A percentile compares a stretch with the other conserved stretches of the same genome.
These are phyloP conservation scores for Bimuria novae-zelandiae DNA, from an alignment of 2,329 filamentous ascomycete species.

Conservation along the genomic window DNA sequence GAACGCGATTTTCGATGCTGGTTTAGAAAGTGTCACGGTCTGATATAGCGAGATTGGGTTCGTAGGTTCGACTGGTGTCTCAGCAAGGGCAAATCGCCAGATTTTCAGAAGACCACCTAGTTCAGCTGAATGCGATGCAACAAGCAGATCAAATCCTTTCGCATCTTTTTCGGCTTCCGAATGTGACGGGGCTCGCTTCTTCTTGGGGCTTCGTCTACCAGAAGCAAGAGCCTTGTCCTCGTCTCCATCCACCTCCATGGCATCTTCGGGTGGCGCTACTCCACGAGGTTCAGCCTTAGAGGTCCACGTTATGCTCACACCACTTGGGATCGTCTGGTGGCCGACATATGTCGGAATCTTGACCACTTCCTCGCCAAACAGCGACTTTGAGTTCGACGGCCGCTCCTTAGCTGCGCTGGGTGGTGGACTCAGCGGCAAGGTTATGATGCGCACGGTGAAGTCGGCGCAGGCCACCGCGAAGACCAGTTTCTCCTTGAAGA, in stretches of 20 bases:
- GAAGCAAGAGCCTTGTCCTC: slow-evolving; percentile 25
- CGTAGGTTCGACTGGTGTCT: slow-evolving; percentile 44
- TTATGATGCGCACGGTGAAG: slow-evolving; percentile 59
- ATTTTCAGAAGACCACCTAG: slow-evolving; percentile 47
- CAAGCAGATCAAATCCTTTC: slow-evolving; percentile 46
- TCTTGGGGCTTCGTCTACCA: slow-evolving; percentile 22
- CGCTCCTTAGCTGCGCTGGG: slow-evolving; percentile 44
- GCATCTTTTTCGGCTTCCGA: slow-evolving; percentile 30
- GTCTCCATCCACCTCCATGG: slow-evolving; percentile 44
- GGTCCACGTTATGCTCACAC: slow-evolving; percentile 60
- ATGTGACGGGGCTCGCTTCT: slow-evolving; percentile 27
- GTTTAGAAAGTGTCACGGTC: slow-evolving; percentile 54
- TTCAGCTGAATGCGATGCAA: slow-evolving; percentile 49
- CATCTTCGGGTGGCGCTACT: slow-evolving; percentile 29
- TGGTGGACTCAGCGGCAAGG: slow-evolving; percentile 60
- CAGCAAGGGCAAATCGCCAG: slow-evolving; percentile 46
- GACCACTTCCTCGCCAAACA: slow-evolving; percentile 53
- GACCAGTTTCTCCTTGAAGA: slow-evolving; percentile 57
- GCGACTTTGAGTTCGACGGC: slow-evolving; percentile 25
- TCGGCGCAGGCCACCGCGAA: slow-evolving; percentile 62
- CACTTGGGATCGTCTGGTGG: slow-evolving; percentile 57
- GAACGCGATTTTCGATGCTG: slow-evolving; percentile 58
- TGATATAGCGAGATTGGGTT: slow-evolving; percentile 50
- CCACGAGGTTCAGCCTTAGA: slow-evolving; percentile 24
- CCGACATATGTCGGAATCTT: slow-evolving; percentile 53